phyloP scores from a whole-genome alignment of 2,329 filamentous ascomycete genomes.

The Fusarium poae region DNA sequence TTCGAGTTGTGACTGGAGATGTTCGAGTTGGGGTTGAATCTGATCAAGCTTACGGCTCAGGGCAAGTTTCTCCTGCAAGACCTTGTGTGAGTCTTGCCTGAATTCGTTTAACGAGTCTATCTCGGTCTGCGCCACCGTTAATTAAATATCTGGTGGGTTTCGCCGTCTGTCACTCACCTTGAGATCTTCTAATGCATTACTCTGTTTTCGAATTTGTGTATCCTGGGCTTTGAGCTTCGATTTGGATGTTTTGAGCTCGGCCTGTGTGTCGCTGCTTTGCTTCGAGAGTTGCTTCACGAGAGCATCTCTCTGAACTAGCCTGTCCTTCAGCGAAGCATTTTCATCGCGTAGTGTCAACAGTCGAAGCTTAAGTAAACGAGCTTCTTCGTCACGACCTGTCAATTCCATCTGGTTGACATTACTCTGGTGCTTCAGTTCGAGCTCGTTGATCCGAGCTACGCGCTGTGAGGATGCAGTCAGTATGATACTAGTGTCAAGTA shows the following conservation, averaged over 20 bases:
- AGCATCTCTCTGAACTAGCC: slow-evolving; percentile 71
- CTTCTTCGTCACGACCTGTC: slow-evolving; percentile 80
- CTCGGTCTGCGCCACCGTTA: slow-evolving; percentile 69
- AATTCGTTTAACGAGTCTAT: slow-evolving; percentile 75
- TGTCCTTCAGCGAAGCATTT: slow-evolving; percentile 74
- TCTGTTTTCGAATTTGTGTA: slow-evolving; percentile 62
- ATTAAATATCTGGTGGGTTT: neutral
- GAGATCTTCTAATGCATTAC: slow-evolving; percentile 62
- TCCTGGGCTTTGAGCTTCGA: slow-evolving; percentile 61
- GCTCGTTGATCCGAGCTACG: slow-evolving; percentile 61
- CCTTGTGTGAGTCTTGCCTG: slow-evolving; percentile 76
- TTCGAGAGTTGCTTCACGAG: slow-evolving; percentile 64
- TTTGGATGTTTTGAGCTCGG: slow-evolving; percentile 60
- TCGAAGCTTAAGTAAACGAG: slow-evolving; percentile 76
- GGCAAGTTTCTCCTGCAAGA: slow-evolving; percentile 71
- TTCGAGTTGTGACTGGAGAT: slow-evolving; percentile 66
- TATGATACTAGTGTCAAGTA: slow-evolving; percentile 35
- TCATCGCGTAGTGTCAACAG: slow-evolving; percentile 81
- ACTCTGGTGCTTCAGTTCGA: slow-evolving; percentile 79
- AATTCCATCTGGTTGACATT: slow-evolving; percentile 74
- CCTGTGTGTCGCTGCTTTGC: slow-evolving; percentile 56
- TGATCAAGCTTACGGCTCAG: slow-evolving; percentile 65
- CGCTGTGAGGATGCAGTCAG: slow-evolving; percentile 54
- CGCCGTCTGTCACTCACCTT: slow-evolving; percentile 55
- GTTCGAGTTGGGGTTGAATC: slow-evolving; percentile 68